phyloP scores from a whole-genome alignment of 2,329 filamentous ascomycete species.

The Hirsutella rhossiliensis region DNA sequence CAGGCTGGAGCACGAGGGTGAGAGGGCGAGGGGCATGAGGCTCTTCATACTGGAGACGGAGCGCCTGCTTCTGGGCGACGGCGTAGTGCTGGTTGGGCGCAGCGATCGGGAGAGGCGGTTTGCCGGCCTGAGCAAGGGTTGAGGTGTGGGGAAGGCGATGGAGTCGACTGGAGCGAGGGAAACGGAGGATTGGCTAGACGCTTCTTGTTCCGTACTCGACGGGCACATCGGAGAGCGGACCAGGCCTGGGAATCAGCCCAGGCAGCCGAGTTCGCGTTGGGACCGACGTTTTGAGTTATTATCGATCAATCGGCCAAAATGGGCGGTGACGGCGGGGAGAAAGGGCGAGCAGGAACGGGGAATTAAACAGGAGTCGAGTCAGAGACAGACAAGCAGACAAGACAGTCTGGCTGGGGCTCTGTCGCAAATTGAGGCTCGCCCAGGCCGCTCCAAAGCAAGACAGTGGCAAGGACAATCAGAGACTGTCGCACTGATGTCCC shows the following conservation, averaged over 20 bases:
- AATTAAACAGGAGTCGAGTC: background rate
- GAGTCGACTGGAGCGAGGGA: background rate
- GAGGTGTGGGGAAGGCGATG: background rate
- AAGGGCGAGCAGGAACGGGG: background rate
- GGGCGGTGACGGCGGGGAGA: background rate
- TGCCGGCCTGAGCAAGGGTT: background rate
- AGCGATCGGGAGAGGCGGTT: slow-evolving; percentile 1
- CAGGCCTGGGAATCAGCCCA: slow-evolving; percentile 3
- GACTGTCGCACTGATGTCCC: slow-evolving; percentile 1
- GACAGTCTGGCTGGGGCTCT: background rate
- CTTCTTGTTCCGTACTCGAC: background rate
- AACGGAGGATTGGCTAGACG: background rate
- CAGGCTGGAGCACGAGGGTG: slow-evolving; percentile 13
- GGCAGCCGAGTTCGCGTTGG: slow-evolving; percentile 1
- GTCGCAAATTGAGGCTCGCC: slow-evolving; percentile 2
- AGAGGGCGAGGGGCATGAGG: slow-evolving; percentile 24
- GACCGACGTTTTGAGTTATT: background rate
- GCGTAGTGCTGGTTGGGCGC: slow-evolving; percentile 7
- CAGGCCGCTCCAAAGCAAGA: slow-evolving; percentile 2
- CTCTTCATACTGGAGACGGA: slow-evolving; percentile 27
- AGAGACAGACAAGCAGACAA: slow-evolving; percentile 2
- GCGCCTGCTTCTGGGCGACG: slow-evolving; percentile 13
- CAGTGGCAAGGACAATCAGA: slow-evolving; percentile 3
- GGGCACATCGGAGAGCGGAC: slow-evolving; percentile 3
- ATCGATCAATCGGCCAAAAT: background rate